Evolutionary conservation across 352 stramenopile species (phyloP), one percentile per base, ranked within the genome.

Genomic region (Phytophthora boehmeriae): DNA sequence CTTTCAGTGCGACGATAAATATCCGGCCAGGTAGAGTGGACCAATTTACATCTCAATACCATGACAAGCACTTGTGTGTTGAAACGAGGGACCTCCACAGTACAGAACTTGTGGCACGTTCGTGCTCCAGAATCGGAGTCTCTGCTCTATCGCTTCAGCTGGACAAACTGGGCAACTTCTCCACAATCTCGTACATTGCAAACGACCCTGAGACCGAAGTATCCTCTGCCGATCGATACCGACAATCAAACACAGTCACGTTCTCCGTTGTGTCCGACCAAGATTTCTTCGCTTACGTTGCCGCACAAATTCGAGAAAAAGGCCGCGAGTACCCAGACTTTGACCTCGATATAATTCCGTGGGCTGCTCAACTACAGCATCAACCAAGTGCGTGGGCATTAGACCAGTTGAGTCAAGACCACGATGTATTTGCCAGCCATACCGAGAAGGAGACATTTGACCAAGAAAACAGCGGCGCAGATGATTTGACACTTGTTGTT

Each of bases 401-500:
- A n/a, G 14, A 53, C 23, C 32, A 34, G n/a, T 34, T 46, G 9
- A 19, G 28, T 11, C 46, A 43, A 32, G 49, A 62, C 45, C 9
- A 8, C 6, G 16, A 42, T 17, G 13, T 19, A 0, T 32, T 39
- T 39, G 34, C 34, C 34, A n/a, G 10, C 14, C 34, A 3, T 39
- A 22, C 39, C 9, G 14, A 3, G 14, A 39, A 39, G 14, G 34
- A 9, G 13, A 44, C 4, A 44, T 17, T 14, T 22, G 19, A 48
- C 19, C 19, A 48, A 34, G 43, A 47, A 44, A 8, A 49, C 5
- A n/a, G n/a, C n/a, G 54, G 25, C 34, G 44, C 35, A 48, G 43
- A 55, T 5, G 20, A 43, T 22, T 43, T 50, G 34, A 10, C 55
- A 9, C 45, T 88, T 2, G 28, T 86, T 6, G 65, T 86, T 14